Evolutionary conservation across 352 stramenopile species (phyloP), one percentile per base, ranked within the genome.

Genomic region (Pythium graminicola): DNA sequence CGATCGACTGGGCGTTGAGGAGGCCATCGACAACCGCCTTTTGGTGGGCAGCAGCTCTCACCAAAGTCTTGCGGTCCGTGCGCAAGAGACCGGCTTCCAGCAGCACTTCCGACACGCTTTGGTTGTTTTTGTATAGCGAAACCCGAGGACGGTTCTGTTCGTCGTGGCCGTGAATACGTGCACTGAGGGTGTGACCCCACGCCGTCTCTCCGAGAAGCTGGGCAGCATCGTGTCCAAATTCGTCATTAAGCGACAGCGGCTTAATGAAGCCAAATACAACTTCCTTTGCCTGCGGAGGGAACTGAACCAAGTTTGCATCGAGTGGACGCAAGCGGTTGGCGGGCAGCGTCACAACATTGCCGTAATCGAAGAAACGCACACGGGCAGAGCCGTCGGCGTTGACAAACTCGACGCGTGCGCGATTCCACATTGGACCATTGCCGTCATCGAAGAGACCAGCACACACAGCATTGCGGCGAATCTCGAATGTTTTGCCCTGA

Each of bases 361-460:
- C 96, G 58, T 98, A 97, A 83, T 99, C 96, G 28, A 99, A 78
- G 67, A 97, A 98, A 13, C 93, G 78, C 45, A 98, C 82, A 40
- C 80, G 82, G 1, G 67, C 75, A 6, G 69, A 76, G 31, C 73
- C 76, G 33, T 91, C 73, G 2, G 68, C 47, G 51, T 86, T 57
- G 35, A 90, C 67, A 44, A 77, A 77, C 57, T 93, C 82, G 33
- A 99, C 72, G 50, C 95, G 95, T 13, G 83, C 94, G 51, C 95
- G 88, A 76, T 98, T 98, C 95, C 95, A 99, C 26, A 86, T 63
- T 17, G 85, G 87, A 6, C 90, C 89, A 35, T 73, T 86, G 43
- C 92, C 93, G 62, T 99, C 95, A 57, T 98, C 88, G 60, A 98
- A 99, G 3, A 98, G 73, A n/a, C 92, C 93, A 42, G 93, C 93